These are phyloP conservation scores for Aureobasidium musti DNA, from an alignment of 2,329 filamentous ascomycete genomes.

Conservation along the genomic window DNA sequence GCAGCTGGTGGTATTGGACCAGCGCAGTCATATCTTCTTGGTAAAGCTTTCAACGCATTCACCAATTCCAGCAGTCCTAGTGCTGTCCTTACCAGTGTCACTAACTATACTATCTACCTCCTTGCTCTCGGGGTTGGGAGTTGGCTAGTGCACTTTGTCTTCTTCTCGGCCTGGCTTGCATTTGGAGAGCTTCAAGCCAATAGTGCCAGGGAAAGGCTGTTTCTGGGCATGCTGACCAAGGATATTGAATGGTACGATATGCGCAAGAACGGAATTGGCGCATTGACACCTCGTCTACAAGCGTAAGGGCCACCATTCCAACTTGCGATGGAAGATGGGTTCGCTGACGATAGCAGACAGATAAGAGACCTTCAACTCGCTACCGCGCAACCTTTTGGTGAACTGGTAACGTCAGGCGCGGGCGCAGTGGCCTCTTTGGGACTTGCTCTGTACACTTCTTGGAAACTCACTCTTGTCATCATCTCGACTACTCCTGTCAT, in stretches of 20 bases:
- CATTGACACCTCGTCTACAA: conserved; percentile 71
- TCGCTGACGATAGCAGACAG: conserved; percentile 59
- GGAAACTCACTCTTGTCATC: conserved; percentile 79
- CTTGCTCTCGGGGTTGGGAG: conserved; percentile 63
- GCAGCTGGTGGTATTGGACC: conserved; percentile 65
- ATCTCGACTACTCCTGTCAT: conserved; percentile 72
- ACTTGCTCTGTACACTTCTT: conserved; percentile 77
- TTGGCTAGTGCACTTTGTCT: conserved; percentile 67
- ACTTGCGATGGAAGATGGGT: neutral
- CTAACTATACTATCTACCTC: conserved; percentile 63
- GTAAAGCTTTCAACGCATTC: conserved; percentile 72
- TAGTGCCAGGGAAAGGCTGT: conserved; percentile 64
- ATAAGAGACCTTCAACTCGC: conserved; percentile 79
- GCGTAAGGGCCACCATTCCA: conserved; percentile 56
- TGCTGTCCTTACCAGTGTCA: conserved; percentile 59
- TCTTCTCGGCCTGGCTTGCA: conserved; percentile 69
- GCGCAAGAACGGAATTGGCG: conserved; percentile 68
- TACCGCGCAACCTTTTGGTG: conserved; percentile 76
- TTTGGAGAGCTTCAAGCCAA: conserved; percentile 82
- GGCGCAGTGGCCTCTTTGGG: conserved; percentile 65
- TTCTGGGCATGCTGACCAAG: conserved; percentile 67
- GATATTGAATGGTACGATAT: conserved; percentile 82
- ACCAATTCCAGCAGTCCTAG: conserved; percentile 63
- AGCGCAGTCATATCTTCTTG: conserved; percentile 68
- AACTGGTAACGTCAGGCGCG: conserved; percentile 64